A percentile compares a stretch with the other conserved stretches of the same genome.
phyloP scores from a whole-genome alignment of 495 filamentous ascomycete genomes.

The Physcia stellaris region DNA sequence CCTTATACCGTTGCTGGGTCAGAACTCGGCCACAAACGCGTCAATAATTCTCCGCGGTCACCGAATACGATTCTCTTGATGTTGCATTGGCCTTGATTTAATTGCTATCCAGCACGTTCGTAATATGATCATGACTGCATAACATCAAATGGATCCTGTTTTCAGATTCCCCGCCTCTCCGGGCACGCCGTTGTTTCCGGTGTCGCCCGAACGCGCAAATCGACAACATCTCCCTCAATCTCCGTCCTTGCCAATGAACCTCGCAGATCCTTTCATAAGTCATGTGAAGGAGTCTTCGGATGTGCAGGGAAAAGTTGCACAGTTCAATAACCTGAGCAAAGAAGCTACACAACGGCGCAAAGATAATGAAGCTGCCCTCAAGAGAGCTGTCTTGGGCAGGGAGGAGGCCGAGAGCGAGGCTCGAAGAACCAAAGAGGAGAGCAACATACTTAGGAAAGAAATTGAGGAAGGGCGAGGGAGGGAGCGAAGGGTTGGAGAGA shows the following conservation, averaged over 20 bases:
- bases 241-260: constrained; percentile 35
- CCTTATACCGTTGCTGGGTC: too few relatives aligned
- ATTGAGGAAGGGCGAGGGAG: constrained; percentile 58
- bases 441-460: constrained; percentile 33
- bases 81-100: too few relatives aligned
- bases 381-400: constrained; percentile 67
- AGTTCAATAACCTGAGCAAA: constrained; percentile 59
- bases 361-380: constrained; percentile 56
- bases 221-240: constrained; percentile 45
- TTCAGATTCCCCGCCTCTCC: constrained; percentile 34
- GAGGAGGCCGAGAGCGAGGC: constrained; percentile 68
- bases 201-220: constrained; percentile 74
- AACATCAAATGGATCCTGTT: constrained; percentile 18
- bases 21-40: too few relatives aligned
- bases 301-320: constrained; percentile 75
- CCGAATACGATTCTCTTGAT: too few relatives aligned
- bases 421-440: constrained; percentile 46
- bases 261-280: constrained; percentile 20
- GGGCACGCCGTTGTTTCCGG: constrained; percentile 50
- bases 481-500: constrained; percentile 61
- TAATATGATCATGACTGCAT: too few relatives aligned
- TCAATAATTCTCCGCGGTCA: too few relatives aligned
- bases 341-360: constrained; percentile 45
- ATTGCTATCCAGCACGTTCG: too few relatives aligned
- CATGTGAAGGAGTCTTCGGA: constrained; percentile 43